Base-by-base conservation (phyloP, 2,329 filamentous ascomycete species). In the Blumeriella jaapii region DNA sequence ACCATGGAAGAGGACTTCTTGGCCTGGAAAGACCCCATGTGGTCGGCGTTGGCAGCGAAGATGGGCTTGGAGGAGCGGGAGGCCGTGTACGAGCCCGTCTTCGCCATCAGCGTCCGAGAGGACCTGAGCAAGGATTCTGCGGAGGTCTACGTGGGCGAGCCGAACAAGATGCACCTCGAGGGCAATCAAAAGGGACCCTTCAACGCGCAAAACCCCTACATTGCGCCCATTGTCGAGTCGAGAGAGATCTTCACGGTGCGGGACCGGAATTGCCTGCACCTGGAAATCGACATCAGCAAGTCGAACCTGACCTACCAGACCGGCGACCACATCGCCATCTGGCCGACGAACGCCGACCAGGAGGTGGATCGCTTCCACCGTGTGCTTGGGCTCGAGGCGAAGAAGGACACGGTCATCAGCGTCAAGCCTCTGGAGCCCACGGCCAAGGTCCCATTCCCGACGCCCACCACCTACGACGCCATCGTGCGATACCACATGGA, bases 1-100 rank as follows among this genome's bases (percentile, higher is more conserved):
- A 98, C 91, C 38, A 98, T 98, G 93, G 91, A 98, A 64, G 93
- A 98, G 64, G 93, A 98, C 55, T 98, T 96, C 61, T 65, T 98
- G 53, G 84, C 89, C 47, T 98, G 91, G 91, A 98, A 98, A 65
- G 91, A 98, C 54, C 87, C 87, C 43, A 98, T 98, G 91, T 98
- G 93, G 91, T 67, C 72, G 52, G 82, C 82, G 41, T 68, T 98
- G 34, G 69, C 81, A 15, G 73, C 83, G 47, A 77, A 83, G 55
- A 84, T 98, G 80, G 74, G 74, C 35, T 66, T 98, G 37, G 82
- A 96, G 61, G 91, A 98, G 63, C 86, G 91, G 40, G 93, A 98
- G 58, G 84, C 87, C 42, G 78, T 93, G 41, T 98, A 96, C 59
- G 93, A 98, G 59, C 85, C 91, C 31, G 77, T 87, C 39, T 95